phyloP scores from a whole-genome alignment of 2,329 filamentous ascomycete genomes.

The Fusarium oligoseptatum region DNA sequence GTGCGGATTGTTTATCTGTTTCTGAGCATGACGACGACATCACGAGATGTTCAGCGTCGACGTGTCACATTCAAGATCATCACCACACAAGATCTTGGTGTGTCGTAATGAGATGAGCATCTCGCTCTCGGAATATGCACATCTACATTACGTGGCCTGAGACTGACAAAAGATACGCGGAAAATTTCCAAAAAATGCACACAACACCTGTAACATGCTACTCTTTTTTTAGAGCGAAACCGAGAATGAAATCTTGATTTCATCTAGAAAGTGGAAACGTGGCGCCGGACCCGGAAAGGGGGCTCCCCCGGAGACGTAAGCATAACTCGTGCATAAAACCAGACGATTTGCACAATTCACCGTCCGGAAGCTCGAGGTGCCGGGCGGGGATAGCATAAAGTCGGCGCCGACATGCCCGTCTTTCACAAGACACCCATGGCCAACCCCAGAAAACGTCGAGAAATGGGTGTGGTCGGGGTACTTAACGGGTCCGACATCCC shows the following conservation, averaged over 20 bases:
- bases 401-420: background rate
- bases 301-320: background rate
- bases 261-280: background rate
- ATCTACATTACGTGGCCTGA: background rate
- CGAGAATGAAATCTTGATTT: background rate
- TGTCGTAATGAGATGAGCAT: background rate
- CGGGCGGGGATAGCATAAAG: constrained; percentile 32
- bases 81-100: background rate
- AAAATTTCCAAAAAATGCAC: background rate
- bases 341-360: constrained; percentile 13
- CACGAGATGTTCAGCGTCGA: background rate
- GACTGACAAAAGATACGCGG: background rate
- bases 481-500: constrained; percentile 5
- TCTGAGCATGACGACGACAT: background rate
- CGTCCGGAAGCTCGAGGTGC: constrained; percentile 15
- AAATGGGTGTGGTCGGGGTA: background rate
- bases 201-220: background rate
- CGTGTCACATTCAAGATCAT: background rate
- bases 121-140: background rate
- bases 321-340: constrained; percentile 22
- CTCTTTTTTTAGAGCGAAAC: background rate
- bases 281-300: constrained; percentile 20
- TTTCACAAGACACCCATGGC: background rate
- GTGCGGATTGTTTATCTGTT: background rate
- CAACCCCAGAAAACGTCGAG: constrained; percentile 1